Percentiles rank a stretch among this genome's conserved stretches.
Evolutionary conservation across 345 rosid species (phyloP).

Genomic region (Fremontodendron californicum): DNA sequence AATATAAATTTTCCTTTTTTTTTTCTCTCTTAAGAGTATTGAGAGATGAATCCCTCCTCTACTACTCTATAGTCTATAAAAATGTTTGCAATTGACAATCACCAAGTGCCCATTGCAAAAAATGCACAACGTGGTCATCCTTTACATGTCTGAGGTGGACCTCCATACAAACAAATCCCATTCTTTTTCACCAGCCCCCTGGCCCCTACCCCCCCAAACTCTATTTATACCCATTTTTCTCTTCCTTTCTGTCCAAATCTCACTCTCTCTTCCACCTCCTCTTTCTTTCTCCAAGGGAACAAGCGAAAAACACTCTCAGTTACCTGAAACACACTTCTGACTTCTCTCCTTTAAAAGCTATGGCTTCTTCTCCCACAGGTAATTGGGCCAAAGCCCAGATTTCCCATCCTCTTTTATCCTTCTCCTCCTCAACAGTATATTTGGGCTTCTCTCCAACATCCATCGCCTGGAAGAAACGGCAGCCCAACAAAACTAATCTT

Average conservation of each 20-base stretch:
- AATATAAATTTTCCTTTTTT: too few species aligned
- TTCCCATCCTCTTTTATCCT: conserved; percentile 27
- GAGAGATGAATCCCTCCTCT: background rate
- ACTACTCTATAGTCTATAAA: background rate
- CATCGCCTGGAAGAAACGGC: conserved; percentile 13
- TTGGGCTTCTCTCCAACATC: conserved; percentile 29
- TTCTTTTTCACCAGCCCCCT: too few species aligned
- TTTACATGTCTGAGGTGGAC: conserved; percentile 42
- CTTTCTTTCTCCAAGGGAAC: background rate
- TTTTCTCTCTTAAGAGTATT: too few species aligned
- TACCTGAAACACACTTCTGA: background rate
- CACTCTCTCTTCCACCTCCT: background rate
- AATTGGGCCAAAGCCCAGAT: conserved; percentile 37
- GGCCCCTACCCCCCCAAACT: conserved; percentile 9
- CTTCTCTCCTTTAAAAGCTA: conserved; percentile 4
- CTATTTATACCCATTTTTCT: conserved; percentile 33
- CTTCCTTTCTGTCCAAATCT: conserved; percentile 9
- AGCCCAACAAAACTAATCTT: conserved; percentile 17
- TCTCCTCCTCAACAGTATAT: conserved; percentile 14
- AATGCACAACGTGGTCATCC: conserved; percentile 41
- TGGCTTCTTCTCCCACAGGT: conserved; percentile 41
- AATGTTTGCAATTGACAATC: background rate
- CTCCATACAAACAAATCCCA: background rate
- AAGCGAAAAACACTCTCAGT: background rate
- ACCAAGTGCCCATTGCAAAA: conserved; percentile 28